These are phyloP conservation scores for Diaporthe amygdali DNA, from an alignment of 2,329 filamentous ascomycete genomes.

Conservation along the genomic window DNA sequence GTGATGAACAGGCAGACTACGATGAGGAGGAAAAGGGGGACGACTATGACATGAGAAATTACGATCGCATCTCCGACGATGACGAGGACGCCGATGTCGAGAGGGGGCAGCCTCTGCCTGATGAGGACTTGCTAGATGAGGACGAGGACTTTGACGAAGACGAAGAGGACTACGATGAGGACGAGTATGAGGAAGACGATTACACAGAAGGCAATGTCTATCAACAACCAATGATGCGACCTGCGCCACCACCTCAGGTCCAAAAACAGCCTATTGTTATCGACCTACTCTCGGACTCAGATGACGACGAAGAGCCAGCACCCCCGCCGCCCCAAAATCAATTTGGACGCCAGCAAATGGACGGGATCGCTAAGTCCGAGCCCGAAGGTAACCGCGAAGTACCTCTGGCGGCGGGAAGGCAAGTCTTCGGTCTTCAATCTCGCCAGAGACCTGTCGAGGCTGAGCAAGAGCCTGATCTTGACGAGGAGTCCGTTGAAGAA, in stretches of 20 bases:
- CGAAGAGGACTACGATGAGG: constrained; percentile 26
- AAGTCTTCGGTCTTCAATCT: background rate
- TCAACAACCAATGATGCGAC: background rate
- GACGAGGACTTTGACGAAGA: constrained; percentile 27
- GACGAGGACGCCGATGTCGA: constrained; percentile 27
- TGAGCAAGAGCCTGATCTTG: background rate
- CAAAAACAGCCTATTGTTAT: constrained; percentile 48
- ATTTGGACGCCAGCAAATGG: background rate
- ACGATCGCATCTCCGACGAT: constrained; percentile 37
- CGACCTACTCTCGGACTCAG: constrained; percentile 52
- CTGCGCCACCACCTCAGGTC: constrained; percentile 22
- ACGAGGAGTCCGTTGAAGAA: background rate
- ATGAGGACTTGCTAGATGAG: constrained; percentile 27
- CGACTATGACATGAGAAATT: constrained; percentile 38
- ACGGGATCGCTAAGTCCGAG: constrained; percentile 1
- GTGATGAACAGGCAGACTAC: constrained; percentile 33
- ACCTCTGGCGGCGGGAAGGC: background rate
- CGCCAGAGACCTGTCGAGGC: background rate
- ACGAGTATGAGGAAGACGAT: constrained; percentile 32
- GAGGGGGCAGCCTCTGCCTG: constrained; percentile 15
- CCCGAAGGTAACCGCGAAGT: background rate
- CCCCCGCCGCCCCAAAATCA: background rate
- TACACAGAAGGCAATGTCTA: constrained; percentile 3
- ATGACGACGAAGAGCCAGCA: constrained; percentile 38
- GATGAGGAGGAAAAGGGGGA: constrained; percentile 36